Percentiles rank a stretch among this genome's conserved stretches.
Conservation (phyloP, 495 filamentous ascomycete genomes). For the Aspergillus bridgeri region DNA sequence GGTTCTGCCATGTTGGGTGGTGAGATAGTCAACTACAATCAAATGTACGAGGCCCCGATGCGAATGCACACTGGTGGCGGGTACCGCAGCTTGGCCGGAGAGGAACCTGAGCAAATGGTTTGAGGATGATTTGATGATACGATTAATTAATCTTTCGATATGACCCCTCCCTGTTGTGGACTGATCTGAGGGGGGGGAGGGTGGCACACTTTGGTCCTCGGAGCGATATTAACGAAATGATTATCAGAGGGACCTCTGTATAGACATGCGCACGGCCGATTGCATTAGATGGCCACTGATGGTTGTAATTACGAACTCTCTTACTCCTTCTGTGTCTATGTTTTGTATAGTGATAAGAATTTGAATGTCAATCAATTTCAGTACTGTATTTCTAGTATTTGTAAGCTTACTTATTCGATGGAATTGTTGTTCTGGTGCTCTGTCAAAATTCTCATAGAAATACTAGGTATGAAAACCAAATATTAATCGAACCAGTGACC, state of each 20-base stretch:
- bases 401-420: too few species aligned
- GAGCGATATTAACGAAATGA: conserved; percentile 2
- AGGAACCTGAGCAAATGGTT: conserved; percentile 34
- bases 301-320: not conserved
- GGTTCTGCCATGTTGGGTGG: conserved; percentile 77
- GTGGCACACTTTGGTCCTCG: not conserved
- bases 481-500: too few species aligned
- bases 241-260: conserved; percentile 2
- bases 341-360: not conserved
- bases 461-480: too few species aligned
- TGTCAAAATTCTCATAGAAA: too few species aligned
- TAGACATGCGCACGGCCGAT: conserved; percentile 1
- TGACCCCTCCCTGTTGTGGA: not conserved
- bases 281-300: conserved; percentile 1
- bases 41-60: conserved; percentile 79
- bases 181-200: too few species aligned
- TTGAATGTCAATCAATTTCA: not conserved
- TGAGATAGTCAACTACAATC: conserved; percentile 76
- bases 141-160: not conserved
- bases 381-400: too few species aligned
- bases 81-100: conserved; percentile 41
- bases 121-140: conserved; percentile 14
- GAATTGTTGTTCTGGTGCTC: too few species aligned
- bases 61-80: conserved; percentile 52
- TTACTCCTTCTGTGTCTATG: not conserved